Evolutionary conservation across 164 flowering plant species (phyloP), one percentile per base, ranked within the genome.

Genomic region (Annona squamosa): DNA sequence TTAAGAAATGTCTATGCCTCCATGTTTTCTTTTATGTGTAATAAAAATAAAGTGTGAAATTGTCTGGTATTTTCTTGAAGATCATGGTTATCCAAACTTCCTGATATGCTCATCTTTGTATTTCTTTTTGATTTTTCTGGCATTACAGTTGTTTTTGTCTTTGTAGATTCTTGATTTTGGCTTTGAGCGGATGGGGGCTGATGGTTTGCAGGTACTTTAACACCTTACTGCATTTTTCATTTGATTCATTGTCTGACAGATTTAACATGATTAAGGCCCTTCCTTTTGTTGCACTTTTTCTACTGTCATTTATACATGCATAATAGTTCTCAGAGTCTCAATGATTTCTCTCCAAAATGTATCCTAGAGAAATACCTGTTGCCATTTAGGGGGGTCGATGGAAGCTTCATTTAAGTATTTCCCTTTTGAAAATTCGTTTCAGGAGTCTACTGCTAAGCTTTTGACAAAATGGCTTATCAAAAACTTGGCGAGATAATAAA

Each of bases 131-230:
- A 6, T 48, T 52, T 70, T 52, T 47, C 37, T 3, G n/a, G 70
- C 48, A 52, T 46, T 65, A 46, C 69, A 65, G 13, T 67, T 17
- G 37, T 59, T 71, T 37, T n/a, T 71, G 47, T 62, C 18, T 71
- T 75, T 79, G 65, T 73, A 95, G 99, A 84, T 95, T 81, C 92
- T 95, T 81, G 99, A 95, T 84, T 93, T 81, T 66, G 98, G 83
- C 42, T 91, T 95, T 85, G 98, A 91, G 78, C 89, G 98, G 47
- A 46, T 95, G 80, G 99, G 98, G 65, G 98, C 89, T 16, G 80
- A 79, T 82, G 92, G 90, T 67, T 73, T 90, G 65, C 72, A 83
- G 98, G 99, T 94, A 89, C 59, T 71, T 59, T 57, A 66, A 41
- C n/a, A 65, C 1, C 43, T 42, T 17, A 66, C 43, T 66, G 18